phyloP scores from a whole-genome alignment of 345 rosid species.

The Gossypium stocksii region DNA sequence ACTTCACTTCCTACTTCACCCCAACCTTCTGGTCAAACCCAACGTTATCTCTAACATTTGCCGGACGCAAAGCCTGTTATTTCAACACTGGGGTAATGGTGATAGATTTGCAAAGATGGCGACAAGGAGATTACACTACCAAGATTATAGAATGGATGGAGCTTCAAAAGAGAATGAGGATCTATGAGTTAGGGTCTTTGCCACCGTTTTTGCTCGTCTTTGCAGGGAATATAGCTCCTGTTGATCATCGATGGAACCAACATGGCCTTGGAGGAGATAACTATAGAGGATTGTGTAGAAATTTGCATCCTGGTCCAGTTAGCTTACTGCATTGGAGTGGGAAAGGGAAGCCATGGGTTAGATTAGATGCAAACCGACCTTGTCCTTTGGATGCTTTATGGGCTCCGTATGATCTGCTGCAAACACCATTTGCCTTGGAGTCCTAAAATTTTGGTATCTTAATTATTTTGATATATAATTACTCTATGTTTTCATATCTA shows the following conservation, averaged over 20 bases:
- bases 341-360: constrained; percentile 67
- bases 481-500: not conserved
- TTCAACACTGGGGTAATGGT: constrained; percentile 94
- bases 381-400: constrained; percentile 61
- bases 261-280: constrained; percentile 81
- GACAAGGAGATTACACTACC: constrained; percentile 62
- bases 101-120: constrained; percentile 62
- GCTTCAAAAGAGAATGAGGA: constrained; percentile 74
- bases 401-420: constrained; percentile 48
- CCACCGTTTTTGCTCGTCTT: constrained; percentile 80
- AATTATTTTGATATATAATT: not conserved
- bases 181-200: constrained; percentile 73
- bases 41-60: constrained; percentile 56
- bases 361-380: constrained; percentile 46
- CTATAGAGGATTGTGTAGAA: constrained; percentile 44
- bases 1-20: constrained; percentile 78
- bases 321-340: constrained; percentile 74
- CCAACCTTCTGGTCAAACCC: constrained; percentile 82
- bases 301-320: constrained; percentile 64
- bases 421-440: constrained; percentile 36
- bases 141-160: constrained; percentile 91
- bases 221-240: constrained; percentile 71
- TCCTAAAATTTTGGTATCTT: constrained; percentile 12
- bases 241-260: constrained; percentile 85
- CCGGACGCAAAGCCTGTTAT: constrained; percentile 65